Evolutionary conservation across 2,329 filamentous ascomycete genomes (phyloP).

Genomic region (Tolypocladium paradoxum): DNA sequence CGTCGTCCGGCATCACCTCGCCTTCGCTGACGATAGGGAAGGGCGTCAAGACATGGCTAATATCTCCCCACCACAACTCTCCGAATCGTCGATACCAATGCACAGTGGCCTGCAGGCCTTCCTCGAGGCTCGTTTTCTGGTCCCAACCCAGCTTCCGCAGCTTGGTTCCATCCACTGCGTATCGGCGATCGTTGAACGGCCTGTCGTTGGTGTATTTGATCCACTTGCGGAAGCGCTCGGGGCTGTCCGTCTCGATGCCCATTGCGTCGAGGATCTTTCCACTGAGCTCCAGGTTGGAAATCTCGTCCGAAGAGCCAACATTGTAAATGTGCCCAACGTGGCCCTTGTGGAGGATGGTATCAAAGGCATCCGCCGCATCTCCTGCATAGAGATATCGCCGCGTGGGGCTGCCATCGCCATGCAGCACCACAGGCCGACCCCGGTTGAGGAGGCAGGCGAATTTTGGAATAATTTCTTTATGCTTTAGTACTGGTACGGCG

Average conservation of each 20-base stretch:
- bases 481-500: background rate
- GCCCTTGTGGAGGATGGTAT: constrained; percentile 74
- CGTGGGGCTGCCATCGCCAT: constrained; percentile 66
- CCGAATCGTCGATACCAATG: constrained; percentile 60
- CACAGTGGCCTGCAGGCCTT: constrained; percentile 53
- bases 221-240: constrained; percentile 48
- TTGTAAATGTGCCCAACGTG: constrained; percentile 70
- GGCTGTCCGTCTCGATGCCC: constrained; percentile 37
- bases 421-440: constrained; percentile 56
- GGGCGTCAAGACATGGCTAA: constrained; percentile 56
- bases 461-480: constrained; percentile 69
- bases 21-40: constrained; percentile 51
- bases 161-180: constrained; percentile 61
- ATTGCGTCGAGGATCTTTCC: constrained; percentile 53
- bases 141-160: constrained; percentile 57
- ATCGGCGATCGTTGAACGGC: constrained; percentile 67
- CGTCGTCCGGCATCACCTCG: constrained; percentile 42
- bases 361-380: constrained; percentile 72
- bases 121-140: constrained; percentile 53
- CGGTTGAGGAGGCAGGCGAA: constrained; percentile 64
- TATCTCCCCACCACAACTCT: constrained; percentile 62
- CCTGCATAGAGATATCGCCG: constrained; percentile 69
- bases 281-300: constrained; percentile 64
- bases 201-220: constrained; percentile 68
- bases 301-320: constrained; percentile 66